Evolutionary conservation across 192 early-diverging fungal genomes (phyloP).

Genomic region (Backusella westeae): DNA sequence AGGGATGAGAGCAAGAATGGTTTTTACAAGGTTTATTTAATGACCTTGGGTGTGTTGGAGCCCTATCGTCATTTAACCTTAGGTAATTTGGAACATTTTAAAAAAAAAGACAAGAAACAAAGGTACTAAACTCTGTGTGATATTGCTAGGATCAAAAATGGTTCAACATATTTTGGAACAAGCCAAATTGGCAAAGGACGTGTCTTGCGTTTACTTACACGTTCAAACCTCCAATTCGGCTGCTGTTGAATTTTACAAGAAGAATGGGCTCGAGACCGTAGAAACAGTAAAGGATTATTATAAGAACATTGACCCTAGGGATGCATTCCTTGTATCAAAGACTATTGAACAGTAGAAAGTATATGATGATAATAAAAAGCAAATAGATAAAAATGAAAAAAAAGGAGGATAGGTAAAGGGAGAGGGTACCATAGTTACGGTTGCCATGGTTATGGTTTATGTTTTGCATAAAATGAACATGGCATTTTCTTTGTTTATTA

Average conservation of each 20-base stretch:
- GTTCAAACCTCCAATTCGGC: constrained; percentile 82
- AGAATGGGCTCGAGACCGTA: constrained; percentile 67
- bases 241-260: constrained; percentile 81
- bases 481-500: background rate
- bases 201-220: constrained; percentile 71
- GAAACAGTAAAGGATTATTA: constrained; percentile 74
- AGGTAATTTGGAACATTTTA: constrained; percentile 43
- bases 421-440: background rate
- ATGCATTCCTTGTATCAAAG: constrained; percentile 70
- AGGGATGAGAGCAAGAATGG: constrained; percentile 33
- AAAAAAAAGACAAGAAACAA: background rate
- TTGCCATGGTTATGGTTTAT: background rate
- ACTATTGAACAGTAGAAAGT: constrained; percentile 14
- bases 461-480: background rate
- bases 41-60: constrained; percentile 89
- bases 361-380: background rate
- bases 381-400: background rate
- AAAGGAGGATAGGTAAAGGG: background rate
- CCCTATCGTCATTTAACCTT: constrained; percentile 80
- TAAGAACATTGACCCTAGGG: constrained; percentile 75
- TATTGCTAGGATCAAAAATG: constrained; percentile 51
- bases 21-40: constrained; percentile 71
- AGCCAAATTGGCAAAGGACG: constrained; percentile 42
- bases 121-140: background rate
- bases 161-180: constrained; percentile 58